phyloP scores from a whole-genome alignment of 2,329 filamentous ascomycete genomes.

The Dothistroma septosporum region DNA sequence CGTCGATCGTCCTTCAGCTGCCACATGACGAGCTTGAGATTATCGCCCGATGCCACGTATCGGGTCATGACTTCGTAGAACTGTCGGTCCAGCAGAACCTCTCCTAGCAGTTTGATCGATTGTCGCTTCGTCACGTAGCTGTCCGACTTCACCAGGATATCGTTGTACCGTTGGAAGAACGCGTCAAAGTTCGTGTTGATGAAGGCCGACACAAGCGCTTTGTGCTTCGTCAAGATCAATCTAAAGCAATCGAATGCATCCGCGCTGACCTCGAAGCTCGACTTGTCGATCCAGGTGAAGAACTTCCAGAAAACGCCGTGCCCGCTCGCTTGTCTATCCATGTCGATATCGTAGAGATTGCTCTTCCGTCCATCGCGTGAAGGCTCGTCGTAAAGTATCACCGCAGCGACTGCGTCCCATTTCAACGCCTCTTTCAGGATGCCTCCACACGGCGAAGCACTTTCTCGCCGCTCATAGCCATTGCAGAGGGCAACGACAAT shows the following conservation, averaged over 20 bases:
- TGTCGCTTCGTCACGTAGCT: conserved; percentile 98
- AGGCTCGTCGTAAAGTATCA: conserved; percentile 90
- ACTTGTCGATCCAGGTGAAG: conserved; percentile 95
- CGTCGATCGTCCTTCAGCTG: conserved; percentile 89
- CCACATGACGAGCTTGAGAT: conserved; percentile 98
- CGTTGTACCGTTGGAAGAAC: conserved; percentile 91
- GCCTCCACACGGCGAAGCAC: conserved; percentile 83
- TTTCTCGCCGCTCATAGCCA: conserved; percentile 85
- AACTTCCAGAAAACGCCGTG: conserved; percentile 93
- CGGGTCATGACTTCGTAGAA: conserved; percentile 98
- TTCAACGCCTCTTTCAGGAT: conserved; percentile 87
- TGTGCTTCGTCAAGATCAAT: conserved; percentile 91
- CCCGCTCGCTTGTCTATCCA: conserved; percentile 69
- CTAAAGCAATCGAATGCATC: conserved; percentile 97
- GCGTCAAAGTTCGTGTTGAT: conserved; percentile 84
- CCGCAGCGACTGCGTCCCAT: conserved; percentile 82
- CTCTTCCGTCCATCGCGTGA: conserved; percentile 67
- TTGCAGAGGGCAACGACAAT: conserved; percentile 83
- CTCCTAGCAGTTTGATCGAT: conserved; percentile 93
- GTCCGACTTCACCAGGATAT: conserved; percentile 79
- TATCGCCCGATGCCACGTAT: conserved; percentile 91
- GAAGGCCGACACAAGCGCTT: conserved; percentile 82
- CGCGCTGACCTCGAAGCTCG: conserved; percentile 92
- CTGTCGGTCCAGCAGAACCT: conserved; percentile 87
- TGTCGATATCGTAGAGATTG: conserved; percentile 66